Evolutionary conservation across 176 grass and related monocot genomes (phyloP), one percentile per base, ranked within the genome.

Genomic region (Hyparrhenia diplandra): DNA sequence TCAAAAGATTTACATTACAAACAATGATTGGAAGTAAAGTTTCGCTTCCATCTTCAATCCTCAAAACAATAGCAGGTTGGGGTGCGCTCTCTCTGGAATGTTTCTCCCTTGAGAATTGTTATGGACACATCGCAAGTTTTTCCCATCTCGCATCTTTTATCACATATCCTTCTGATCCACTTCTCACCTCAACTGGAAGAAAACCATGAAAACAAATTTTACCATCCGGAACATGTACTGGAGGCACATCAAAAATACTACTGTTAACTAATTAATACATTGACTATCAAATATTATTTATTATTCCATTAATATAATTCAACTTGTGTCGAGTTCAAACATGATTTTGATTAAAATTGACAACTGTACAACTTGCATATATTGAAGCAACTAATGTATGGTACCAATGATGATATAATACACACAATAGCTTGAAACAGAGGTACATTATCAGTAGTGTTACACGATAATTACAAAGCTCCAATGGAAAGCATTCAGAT

Each of bases 1-100:
- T 40, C n/a, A 49, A 60, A 21, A 79, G 39, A 85, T 80, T 62
- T 73, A 85, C 95, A 47, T 91, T 91, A 98, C 95, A 92, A 80
- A 98, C 95, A 76, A 94, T 98, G 74, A 98, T 98, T 79, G 92
- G 95, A 58, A 98, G 95, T 51, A 98, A 77, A 76, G 93, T 90
- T 80, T 78, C 85, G 37, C 92, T 98, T 83, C 92, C 95, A 90
- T 94, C 95, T 92, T 98, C 92, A 74, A 94, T 94, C 74, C 86
- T 98, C 76, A 98, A 83, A 67, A 98, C 92, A 83, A 98, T 94
- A 74, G 90, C 90, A 55, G 92, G 95, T 67, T 94, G 95, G 24
- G 95, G 90, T n/a, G n/a, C 45, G 88, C 88, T 67, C 93, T 94
- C 55, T 98, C 92, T 31, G 90, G 88, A 80, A 94, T 67, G 46